Percentiles rank a stretch among this genome's conserved stretches.
Conservation (phyloP, 108 stramenopile genomes). For the Aureococcus anophagefferens region DNA sequence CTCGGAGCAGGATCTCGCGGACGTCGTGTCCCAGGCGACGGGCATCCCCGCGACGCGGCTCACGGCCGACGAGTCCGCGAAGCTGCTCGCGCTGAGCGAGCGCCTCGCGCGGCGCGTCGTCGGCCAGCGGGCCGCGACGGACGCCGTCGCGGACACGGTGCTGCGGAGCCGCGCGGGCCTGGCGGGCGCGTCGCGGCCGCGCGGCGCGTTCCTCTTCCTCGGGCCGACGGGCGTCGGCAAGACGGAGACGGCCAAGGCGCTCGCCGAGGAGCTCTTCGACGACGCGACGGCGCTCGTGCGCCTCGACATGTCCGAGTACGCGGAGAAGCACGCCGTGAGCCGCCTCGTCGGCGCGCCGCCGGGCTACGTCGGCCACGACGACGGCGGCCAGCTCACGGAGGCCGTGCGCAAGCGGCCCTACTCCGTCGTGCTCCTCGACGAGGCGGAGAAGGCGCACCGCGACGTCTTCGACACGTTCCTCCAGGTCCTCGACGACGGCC, state of each 20-base stretch:
- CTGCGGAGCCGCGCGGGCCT: constrained; percentile 82
- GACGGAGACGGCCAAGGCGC: constrained; percentile 64
- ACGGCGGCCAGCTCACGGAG: constrained; percentile 98
- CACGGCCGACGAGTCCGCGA: constrained; percentile 63
- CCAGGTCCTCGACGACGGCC: constrained; percentile 95
- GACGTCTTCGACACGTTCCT: constrained; percentile 95
- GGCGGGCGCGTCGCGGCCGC: constrained; percentile 60
- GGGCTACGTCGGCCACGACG: constrained; percentile 76
- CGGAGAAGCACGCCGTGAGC: constrained; percentile 68
- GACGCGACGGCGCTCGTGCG: constrained; percentile 59
- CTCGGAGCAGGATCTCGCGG: constrained; percentile 65
- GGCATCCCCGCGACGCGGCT: constrained; percentile 64
- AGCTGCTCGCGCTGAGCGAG: constrained; percentile 78
- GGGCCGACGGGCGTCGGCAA: constrained; percentile 79
- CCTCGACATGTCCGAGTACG: constrained; percentile 86
- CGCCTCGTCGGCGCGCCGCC: constrained; percentile 47
- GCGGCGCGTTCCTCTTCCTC: constrained; percentile 62
- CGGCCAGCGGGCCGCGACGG: constrained; percentile 84
- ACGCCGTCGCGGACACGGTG: constrained; percentile 77
- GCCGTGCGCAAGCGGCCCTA: constrained; percentile 92
- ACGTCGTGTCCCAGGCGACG: constrained; percentile 67
- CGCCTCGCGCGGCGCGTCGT: constrained; percentile 68
- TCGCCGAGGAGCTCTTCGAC: constrained; percentile 64
- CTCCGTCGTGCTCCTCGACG: constrained; percentile 90
- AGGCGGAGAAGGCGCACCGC: constrained; percentile 98